Evolutionary conservation across 495 filamentous ascomycete species (phyloP).

Genomic region (Tuber umbilicatum): DNA sequence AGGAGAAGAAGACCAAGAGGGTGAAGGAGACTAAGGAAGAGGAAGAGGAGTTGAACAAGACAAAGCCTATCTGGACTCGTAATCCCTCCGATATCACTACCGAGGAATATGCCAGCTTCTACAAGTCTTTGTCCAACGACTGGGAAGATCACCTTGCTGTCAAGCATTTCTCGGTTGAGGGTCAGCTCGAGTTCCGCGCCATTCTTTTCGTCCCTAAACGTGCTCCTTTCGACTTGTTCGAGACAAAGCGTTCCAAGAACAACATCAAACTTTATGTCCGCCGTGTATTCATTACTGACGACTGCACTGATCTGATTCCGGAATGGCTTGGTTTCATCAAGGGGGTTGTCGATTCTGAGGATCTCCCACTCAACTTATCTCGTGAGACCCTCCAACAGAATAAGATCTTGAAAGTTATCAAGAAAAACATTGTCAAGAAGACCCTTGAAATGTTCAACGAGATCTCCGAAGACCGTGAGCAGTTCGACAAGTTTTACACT

Average conservation of each 20-base stretch:
- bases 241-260: constrained; percentile 99
- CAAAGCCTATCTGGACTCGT: constrained; percentile 99
- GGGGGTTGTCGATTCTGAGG: constrained; percentile 99
- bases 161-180: constrained; percentile 99
- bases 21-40: constrained; percentile 97
- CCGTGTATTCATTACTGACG: constrained; percentile 99
- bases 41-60: constrained; percentile 99
- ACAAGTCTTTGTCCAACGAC: constrained; percentile 99
- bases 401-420: constrained; percentile 99
- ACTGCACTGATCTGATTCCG: constrained; percentile 96
- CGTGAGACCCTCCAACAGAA: constrained; percentile 99
- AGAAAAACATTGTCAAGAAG: constrained; percentile 99
- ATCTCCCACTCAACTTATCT: constrained; percentile 96
- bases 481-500: constrained; percentile 99
- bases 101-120: constrained; percentile 98
- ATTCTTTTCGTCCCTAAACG: constrained; percentile 99
- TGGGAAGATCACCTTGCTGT: constrained; percentile 99
- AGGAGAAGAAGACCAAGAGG: constrained; percentile 96
- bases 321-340: constrained; percentile 99
- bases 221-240: constrained; percentile 98
- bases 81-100: constrained; percentile 91
- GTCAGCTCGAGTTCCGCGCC: constrained; percentile 99
- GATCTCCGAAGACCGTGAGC: constrained; percentile 98
- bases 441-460: constrained; percentile 96
- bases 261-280: constrained; percentile 99